Conservation (phyloP, 2,329 filamentous ascomycete genomes). For the Aureobasidium sp. region DNA sequence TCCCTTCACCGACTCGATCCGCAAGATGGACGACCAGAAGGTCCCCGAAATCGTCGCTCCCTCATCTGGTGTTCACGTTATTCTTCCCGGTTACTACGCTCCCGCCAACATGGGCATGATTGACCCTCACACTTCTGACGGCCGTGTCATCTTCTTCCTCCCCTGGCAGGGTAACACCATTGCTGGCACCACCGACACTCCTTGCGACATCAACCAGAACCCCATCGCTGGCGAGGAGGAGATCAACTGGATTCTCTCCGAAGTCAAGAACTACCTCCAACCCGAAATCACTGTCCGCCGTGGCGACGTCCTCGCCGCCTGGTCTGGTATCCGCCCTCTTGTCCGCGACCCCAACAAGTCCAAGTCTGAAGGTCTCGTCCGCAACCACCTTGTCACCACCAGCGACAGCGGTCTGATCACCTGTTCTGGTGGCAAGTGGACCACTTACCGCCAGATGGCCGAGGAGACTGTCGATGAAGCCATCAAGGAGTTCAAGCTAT, state of each 20-base stretch:
- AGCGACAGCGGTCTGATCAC: constrained; percentile 76
- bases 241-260: constrained; percentile 80
- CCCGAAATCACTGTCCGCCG: constrained; percentile 79
- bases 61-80: constrained; percentile 77
- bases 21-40: constrained; percentile 71
- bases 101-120: constrained; percentile 82
- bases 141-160: constrained; percentile 86
- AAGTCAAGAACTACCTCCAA: constrained; percentile 74
- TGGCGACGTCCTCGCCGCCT: constrained; percentile 81
- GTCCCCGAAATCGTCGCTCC: constrained; percentile 76
- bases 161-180: constrained; percentile 93
- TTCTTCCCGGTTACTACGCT: constrained; percentile 80
- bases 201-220: constrained; percentile 63
- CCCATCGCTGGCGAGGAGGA: constrained; percentile 75
- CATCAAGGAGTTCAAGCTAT: constrained; percentile 59
- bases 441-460: constrained; percentile 87
- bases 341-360: constrained; percentile 80
- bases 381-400: constrained; percentile 75
- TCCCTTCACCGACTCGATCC: constrained; percentile 77
- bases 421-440: constrained; percentile 87
- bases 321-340: constrained; percentile 80
- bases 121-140: constrained; percentile 79
- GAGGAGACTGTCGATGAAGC: constrained; percentile 83
- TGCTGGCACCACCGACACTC: constrained; percentile 78
- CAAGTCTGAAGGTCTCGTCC: constrained; percentile 80